phyloP scores from a whole-genome alignment of 1,284 basidiomycete species.

The Rhodotorula sp. region DNA sequence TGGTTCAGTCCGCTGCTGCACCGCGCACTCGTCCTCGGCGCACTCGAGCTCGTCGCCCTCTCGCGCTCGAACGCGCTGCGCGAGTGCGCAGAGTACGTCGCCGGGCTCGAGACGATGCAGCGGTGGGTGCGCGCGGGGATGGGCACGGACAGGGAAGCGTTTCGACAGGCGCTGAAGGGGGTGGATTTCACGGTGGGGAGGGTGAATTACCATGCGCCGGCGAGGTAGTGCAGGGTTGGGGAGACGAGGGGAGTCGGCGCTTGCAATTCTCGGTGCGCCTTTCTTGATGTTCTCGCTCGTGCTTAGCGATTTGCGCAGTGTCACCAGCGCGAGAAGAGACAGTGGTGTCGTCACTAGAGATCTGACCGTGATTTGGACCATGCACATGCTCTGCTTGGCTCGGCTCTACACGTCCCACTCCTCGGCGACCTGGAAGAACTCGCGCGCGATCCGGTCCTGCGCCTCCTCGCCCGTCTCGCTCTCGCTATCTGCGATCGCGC shows the following conservation, averaged over 20 bases:
- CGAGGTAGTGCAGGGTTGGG: too few relatives aligned
- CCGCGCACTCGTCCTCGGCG: neutral
- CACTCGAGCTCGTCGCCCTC: neutral
- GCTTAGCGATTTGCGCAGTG: too few relatives aligned
- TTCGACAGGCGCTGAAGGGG: neutral
- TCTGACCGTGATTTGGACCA: too few relatives aligned
- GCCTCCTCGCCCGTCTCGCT: constrained; percentile 66
- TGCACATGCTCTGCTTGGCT: too few relatives aligned
- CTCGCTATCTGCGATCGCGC: constrained; percentile 38
- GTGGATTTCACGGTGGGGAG: neutral
- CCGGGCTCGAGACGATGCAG: neutral
- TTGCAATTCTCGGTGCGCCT: too few relatives aligned
- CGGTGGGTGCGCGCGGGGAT: neutral
- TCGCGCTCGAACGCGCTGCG: neutral
- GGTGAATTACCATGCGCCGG: too few relatives aligned
- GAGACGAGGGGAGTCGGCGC: too few relatives aligned
- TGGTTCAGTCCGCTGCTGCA: neutral
- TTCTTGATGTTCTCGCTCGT: too few relatives aligned
- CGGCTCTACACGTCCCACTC: constrained; percentile 56
- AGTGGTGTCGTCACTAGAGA: too few relatives aligned
- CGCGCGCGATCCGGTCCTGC: constrained; percentile 75
- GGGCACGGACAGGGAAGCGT: neutral
- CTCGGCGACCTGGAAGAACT: constrained; percentile 79
- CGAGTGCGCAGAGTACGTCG: too few relatives aligned
- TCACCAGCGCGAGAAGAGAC: too few relatives aligned